phyloP scores from a whole-genome alignment of 129 eudicot species.

The Ambrosia trifida region DNA sequence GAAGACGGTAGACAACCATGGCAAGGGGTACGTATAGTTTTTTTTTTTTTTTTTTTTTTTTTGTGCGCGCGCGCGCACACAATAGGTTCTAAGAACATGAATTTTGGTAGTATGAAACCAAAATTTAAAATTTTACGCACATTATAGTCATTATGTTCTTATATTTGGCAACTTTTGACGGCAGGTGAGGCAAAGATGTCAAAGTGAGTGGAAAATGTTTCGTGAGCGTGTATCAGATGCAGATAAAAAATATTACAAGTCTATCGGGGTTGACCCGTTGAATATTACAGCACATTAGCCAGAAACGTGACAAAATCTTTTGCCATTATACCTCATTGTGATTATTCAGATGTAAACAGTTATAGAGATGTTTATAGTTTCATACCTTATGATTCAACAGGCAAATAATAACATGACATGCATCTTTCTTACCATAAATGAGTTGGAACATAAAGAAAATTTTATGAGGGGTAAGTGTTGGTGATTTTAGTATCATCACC shows the following conservation, averaged over 20 bases:
- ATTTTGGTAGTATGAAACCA: neutral
- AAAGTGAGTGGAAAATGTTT: conserved; percentile 73
- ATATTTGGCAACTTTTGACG: conserved; percentile 15
- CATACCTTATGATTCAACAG: neutral
- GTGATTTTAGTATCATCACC: neutral
- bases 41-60: neutral
- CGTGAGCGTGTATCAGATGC: conserved; percentile 51
- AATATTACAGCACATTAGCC: conserved; percentile 34
- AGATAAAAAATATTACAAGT: conserved; percentile 54
- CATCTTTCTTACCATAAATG: neutral
- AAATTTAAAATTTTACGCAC: neutral
- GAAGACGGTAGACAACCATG: conserved; percentile 61
- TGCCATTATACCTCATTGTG: conserved; percentile 25
- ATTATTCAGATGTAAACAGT: conserved; percentile 14
- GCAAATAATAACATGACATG: neutral
- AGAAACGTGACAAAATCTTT: neutral
- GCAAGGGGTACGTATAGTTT: conserved; percentile 65
- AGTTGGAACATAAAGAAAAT: neutral
- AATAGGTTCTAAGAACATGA: neutral
- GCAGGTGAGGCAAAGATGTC: conserved; percentile 81
- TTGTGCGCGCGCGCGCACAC: neutral
- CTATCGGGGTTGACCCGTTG: conserved; percentile 52
- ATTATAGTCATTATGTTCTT: neutral
- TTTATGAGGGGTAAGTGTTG: neutral
- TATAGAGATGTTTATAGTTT: conserved; percentile 31